Base-by-base conservation (phyloP, 176 grass and related monocot genomes). In the Oryza meyeriana region DNA sequence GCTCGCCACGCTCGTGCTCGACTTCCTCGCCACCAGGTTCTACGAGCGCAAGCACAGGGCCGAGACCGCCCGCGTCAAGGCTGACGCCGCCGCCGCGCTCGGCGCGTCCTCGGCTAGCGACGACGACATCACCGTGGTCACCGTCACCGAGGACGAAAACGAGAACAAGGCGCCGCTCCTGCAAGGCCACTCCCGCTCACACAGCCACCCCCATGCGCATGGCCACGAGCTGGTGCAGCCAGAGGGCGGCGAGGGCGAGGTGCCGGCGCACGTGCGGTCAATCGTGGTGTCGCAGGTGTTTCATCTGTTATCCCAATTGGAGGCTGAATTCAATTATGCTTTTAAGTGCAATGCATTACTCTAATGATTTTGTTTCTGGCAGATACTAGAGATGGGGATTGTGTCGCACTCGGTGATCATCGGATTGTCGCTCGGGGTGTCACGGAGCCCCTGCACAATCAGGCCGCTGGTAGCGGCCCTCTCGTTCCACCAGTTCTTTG, bases 321-420 rank as follows among this genome's bases (percentile, higher is more conserved):
- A 59, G 8, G 3, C 5, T 59, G 36, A 20, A 4, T 45, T 64
- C 67, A 58, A 14, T 65, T 40, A n/a, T 58, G 29, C 11, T 70
- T 27, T 79, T 50, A 1, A 18, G 1, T 1, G 20, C 16, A 66
- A 14, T 47, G 50, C 29, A n/a, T 61, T 2, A 20, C 50, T 45
- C 63, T 71, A 13, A 31, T 71, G 12, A 10, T 45, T 66, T 12
- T 59, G 10, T 58, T 41, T 32, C 20, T 29, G 48, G 50, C 26
- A 95, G 96, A 98, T 98, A 74, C 61, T 98, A 39, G 96, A 98
- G 85, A 94, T 98, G 39, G 96, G 96, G 20, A 98, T 98, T 12
- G 88, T 98, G 14, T 98, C 96, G 0, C 96, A 98, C 72, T 98
- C 96, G 0, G 88, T 98, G 70, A 98, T 95, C 74, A 95, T 98